Conservation (phyloP, 1,139 yeast genomes). For the Saccharomyces hybrid region DNA sequence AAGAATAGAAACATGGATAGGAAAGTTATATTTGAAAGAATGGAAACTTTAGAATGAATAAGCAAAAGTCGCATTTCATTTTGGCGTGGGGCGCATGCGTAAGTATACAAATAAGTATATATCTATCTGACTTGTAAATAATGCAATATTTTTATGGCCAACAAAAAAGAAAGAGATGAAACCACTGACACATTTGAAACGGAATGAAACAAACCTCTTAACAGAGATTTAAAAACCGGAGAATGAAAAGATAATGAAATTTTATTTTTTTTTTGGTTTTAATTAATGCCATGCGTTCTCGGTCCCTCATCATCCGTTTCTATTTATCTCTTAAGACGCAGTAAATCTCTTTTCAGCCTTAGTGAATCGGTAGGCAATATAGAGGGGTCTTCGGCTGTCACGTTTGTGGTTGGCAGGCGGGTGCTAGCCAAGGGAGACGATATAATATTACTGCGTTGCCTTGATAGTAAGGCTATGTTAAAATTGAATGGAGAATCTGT, state of each 20-base stretch:
- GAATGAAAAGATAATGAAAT: too few species aligned
- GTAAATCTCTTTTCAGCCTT: background rate
- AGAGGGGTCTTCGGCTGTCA: background rate
- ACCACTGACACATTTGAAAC: conserved; percentile 2
- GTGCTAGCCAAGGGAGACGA: background rate
- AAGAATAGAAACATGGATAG: background rate
- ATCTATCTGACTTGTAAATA: conserved; percentile 9
- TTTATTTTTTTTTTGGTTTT: too few species aligned
- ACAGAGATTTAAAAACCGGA: background rate
- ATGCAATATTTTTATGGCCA: conserved; percentile 3
- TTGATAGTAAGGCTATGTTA: conserved; percentile 7
- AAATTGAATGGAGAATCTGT: conserved; percentile 6
- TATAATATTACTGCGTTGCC: conserved; percentile 11
- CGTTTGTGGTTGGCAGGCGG: background rate
- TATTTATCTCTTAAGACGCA: background rate
- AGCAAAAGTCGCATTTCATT: background rate
- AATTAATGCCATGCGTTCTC: too few species aligned
- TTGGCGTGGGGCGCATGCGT: background rate
- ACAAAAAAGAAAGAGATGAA: conserved; percentile 4
- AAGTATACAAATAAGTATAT: background rate
- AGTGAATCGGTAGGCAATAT: background rate
- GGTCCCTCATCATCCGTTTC: background rate
- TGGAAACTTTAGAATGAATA: background rate
- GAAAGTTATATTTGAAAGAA: background rate
- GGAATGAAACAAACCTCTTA: background rate